Conservation (phyloP, 2,329 filamentous ascomycete species). For the Magnaporthales sp. region DNA sequence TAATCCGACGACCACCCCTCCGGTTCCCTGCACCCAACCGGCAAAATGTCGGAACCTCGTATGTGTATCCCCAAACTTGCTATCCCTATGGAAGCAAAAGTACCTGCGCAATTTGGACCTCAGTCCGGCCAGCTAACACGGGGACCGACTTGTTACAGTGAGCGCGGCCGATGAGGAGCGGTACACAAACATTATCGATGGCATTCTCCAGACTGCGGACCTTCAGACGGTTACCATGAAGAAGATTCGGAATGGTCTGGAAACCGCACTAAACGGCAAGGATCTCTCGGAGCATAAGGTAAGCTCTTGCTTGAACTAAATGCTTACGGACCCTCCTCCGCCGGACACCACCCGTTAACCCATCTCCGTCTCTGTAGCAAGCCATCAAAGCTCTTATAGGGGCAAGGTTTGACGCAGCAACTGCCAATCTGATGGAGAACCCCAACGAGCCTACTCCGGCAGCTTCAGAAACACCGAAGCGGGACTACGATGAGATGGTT, state of each 20-base stretch:
- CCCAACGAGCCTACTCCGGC: background rate
- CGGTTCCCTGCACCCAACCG: background rate
- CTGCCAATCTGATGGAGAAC: constrained; percentile 22
- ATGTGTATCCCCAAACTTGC: background rate
- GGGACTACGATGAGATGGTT: constrained; percentile 21
- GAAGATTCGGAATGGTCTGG: constrained; percentile 49
- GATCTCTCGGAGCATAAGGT: constrained; percentile 54
- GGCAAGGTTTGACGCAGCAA: constrained; percentile 64
- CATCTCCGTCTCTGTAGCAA: constrained; percentile 31
- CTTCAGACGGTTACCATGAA: constrained; percentile 56
- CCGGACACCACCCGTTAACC: background rate
- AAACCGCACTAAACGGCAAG: constrained; percentile 44
- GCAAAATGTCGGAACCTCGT: constrained; percentile 5
- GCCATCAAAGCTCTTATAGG: constrained; percentile 66
- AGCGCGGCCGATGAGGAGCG: constrained; percentile 37
- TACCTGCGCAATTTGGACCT: background rate
- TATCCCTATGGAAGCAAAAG: background rate
- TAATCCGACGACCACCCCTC: background rate
- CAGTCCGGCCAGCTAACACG: background rate
- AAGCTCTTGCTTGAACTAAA: constrained; percentile 6
- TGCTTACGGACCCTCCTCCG: background rate
- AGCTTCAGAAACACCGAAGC: constrained; percentile 18
- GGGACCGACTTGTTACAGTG: constrained; percentile 27
- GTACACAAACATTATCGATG: constrained; percentile 52
- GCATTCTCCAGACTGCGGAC: constrained; percentile 47